Conservation (phyloP, 2,329 filamentous ascomycete species). For the Clarireedia hainanense region DNA sequence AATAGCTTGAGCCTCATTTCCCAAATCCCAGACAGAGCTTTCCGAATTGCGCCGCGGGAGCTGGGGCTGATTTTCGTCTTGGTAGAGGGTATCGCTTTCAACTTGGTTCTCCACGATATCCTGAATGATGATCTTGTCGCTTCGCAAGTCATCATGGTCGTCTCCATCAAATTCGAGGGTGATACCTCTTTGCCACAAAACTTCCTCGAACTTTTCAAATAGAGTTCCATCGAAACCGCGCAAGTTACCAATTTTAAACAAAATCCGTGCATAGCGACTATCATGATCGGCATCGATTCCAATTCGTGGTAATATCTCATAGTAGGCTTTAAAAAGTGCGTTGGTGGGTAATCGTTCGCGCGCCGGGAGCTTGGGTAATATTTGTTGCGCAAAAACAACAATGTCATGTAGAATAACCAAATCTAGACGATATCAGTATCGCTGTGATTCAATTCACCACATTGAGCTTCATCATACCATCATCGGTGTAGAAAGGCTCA, state of each 20-base stretch:
- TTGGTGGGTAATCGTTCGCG: constrained; percentile 61
- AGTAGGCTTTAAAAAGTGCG: constrained; percentile 75
- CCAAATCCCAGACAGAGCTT: constrained; percentile 25
- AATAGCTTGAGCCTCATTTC: constrained; percentile 10
- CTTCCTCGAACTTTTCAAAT: constrained; percentile 60
- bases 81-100: constrained; percentile 11
- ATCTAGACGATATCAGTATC: constrained; percentile 42
- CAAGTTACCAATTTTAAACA: constrained; percentile 70
- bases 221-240: constrained; percentile 46
- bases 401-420: constrained; percentile 73
- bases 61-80: constrained; percentile 12
- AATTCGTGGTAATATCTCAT: constrained; percentile 63
- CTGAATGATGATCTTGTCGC: background rate
- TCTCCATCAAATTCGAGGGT: constrained; percentile 53
- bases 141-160: constrained; percentile 8
- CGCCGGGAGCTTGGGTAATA: constrained; percentile 48
- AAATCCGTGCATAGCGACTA: constrained; percentile 65
- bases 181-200: constrained; percentile 64
- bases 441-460: background rate
- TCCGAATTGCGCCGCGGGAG: constrained; percentile 28
- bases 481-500: constrained; percentile 49
- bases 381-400: constrained; percentile 60
- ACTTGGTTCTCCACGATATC: constrained; percentile 1
- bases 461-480: constrained; percentile 38
- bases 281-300: constrained; percentile 67